These are phyloP conservation scores for Chaetomium sp. DNA, from an alignment of 2,329 filamentous ascomycete species.

Conservation along the genomic window DNA sequence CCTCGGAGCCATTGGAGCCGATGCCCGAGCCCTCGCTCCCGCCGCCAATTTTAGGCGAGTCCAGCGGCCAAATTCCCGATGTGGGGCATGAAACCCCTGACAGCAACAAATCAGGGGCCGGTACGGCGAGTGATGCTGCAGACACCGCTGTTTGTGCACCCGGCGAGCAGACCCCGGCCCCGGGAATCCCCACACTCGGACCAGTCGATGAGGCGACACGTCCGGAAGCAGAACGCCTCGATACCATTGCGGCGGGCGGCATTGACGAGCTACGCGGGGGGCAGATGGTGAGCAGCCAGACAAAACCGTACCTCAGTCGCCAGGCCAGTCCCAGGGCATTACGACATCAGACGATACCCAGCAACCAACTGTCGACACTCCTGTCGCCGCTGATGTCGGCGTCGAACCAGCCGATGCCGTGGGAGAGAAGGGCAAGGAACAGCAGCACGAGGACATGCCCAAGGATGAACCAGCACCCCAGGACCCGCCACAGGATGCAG, in stretches of 20 bases:
- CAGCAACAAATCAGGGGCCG: constrained; percentile 36
- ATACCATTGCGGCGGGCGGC: constrained; percentile 16
- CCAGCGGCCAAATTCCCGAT: constrained; percentile 29
- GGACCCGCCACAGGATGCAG: constrained; percentile 20
- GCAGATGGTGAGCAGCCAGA: constrained; percentile 26
- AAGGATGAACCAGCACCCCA: constrained; percentile 23
- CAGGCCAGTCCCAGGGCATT: constrained; percentile 19
- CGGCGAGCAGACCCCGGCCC: constrained; percentile 31
- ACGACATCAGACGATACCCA: constrained; percentile 15
- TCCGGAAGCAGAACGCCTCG: constrained; percentile 19
- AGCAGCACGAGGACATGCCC: constrained; percentile 33
- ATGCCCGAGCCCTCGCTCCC: constrained; percentile 24
- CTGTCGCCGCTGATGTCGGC: constrained; percentile 35
- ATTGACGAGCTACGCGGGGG: constrained; percentile 15
- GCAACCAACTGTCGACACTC: constrained; percentile 18
- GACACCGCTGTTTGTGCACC: constrained; percentile 37
- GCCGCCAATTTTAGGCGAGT: constrained; percentile 23
- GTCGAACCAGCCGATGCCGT: constrained; percentile 35
- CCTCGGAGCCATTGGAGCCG: constrained; percentile 15
- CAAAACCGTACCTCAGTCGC: constrained; percentile 18
- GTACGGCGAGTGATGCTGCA: constrained; percentile 32
- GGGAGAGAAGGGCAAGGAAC: constrained; percentile 42
- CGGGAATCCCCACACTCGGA: constrained; percentile 25
- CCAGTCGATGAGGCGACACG: constrained; percentile 15
- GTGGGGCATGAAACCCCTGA: constrained; percentile 28